Percentiles rank a stretch among this genome's conserved stretches.
Evolutionary conservation across 768 basidiomycete genomes (phyloP).

Genomic region (Russula lepida): DNA sequence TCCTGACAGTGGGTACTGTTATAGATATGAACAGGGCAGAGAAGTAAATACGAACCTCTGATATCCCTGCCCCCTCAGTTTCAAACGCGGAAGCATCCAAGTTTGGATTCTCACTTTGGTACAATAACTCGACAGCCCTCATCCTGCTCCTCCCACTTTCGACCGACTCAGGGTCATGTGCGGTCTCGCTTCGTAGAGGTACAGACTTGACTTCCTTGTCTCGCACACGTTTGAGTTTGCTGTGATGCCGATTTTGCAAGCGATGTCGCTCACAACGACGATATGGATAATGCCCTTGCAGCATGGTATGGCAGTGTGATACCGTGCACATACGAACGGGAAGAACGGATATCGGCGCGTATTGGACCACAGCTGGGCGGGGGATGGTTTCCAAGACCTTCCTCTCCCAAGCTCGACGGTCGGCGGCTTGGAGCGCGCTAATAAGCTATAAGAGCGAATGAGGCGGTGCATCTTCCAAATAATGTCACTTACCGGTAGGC

Average conservation of each 20-base stretch:
- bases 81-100: conserved; percentile 5
- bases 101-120: conserved; percentile 3
- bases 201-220: conserved; percentile 40
- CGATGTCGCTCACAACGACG: conserved; percentile 51
- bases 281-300: conserved; percentile 40
- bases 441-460: conserved; percentile 27
- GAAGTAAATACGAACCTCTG: conserved; percentile 8
- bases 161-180: neutral
- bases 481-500: conserved; percentile 31
- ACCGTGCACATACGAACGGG: conserved; percentile 48
- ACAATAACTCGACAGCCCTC: neutral
- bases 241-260: conserved; percentile 46
- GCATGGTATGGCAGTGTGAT: conserved; percentile 46
- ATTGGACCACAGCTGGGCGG: conserved; percentile 7
- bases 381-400: conserved; percentile 10
- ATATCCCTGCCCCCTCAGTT: neutral
- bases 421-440: conserved; percentile 24
- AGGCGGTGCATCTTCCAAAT: neutral
- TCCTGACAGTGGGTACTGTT: neutral
- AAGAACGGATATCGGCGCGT: conserved; percentile 21
- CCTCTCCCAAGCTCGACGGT: conserved; percentile 22
- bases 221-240: conserved; percentile 42
- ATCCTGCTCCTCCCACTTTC: neutral
- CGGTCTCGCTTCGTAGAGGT: conserved; percentile 20
- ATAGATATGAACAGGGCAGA: neutral